Percentiles rank a stretch among this genome's conserved stretches.
Conservation (phyloP, 2,329 filamentous ascomycete species). For the Aspergillus puulaauensis region DNA sequence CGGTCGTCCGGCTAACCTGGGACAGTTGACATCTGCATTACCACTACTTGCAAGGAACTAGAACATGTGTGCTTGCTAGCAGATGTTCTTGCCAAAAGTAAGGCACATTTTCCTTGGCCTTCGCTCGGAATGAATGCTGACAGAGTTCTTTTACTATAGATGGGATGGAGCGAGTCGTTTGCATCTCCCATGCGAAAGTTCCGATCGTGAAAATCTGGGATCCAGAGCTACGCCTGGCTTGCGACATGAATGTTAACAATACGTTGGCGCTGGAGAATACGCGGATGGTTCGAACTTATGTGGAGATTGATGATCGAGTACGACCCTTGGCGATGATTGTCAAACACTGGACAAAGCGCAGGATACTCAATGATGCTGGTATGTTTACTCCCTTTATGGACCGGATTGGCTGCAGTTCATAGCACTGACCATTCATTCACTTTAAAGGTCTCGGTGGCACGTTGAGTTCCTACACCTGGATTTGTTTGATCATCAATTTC, state of each 20-base stretch:
- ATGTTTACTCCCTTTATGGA: conserved; percentile 37
- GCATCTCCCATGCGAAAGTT: conserved; percentile 91
- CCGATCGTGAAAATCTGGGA: conserved; percentile 99
- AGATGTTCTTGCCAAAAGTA: conserved; percentile 80
- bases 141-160: conserved; percentile 52
- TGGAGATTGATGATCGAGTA: conserved; percentile 87
- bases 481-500: conserved; percentile 96
- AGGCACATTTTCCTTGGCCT: conserved; percentile 35
- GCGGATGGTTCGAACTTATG: conserved; percentile 95
- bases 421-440: conserved; percentile 18
- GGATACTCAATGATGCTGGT: conserved; percentile 96
- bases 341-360: conserved; percentile 93
- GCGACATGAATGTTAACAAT: conserved; percentile 99
- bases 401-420: not conserved
- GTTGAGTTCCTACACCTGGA: conserved; percentile 98
- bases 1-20: conserved; percentile 23
- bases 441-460: conserved; percentile 80
- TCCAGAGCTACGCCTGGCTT: conserved; percentile 81
- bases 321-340: conserved; percentile 92
- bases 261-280: conserved; percentile 93
- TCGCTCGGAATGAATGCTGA: conserved; percentile 13
- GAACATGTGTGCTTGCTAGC: conserved; percentile 90
- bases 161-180: conserved; percentile 95
- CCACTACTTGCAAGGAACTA: conserved; percentile 81
- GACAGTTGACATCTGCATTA: conserved; percentile 94